Percentiles rank a stretch among this genome's conserved stretches.
These are phyloP conservation scores for Boletellus sp. DNA, from an alignment of 768 basidiomycete genomes.

Conservation along the genomic window DNA sequence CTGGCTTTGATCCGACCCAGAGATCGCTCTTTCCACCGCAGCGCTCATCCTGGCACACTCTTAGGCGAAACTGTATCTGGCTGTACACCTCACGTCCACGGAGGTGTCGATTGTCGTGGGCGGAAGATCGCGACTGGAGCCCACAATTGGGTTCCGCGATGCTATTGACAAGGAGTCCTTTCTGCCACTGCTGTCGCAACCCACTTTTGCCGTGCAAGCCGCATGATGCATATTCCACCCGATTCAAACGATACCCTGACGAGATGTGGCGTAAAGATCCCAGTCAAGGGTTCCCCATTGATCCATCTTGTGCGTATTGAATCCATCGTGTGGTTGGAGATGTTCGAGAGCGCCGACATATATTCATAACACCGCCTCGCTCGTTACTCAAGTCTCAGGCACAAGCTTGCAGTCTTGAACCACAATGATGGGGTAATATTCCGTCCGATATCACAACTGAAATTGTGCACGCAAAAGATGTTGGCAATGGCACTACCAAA, in stretches of 20 bases:
- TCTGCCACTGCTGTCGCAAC: conserved; percentile 13
- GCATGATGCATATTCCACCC: conserved; percentile 9
- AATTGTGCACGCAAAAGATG: conserved; percentile 16
- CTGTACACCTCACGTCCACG: conserved; percentile 6
- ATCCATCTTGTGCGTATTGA: conserved; percentile 8
- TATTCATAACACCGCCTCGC: conserved; percentile 11
- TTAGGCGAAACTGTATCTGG: conserved; percentile 10
- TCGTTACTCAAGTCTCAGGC: conserved; percentile 1
- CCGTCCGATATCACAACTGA: conserved; percentile 16
- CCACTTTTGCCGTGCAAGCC: conserved; percentile 11
- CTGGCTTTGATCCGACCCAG: conserved; percentile 27
- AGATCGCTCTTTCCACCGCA: conserved; percentile 15
- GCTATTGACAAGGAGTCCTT: conserved; percentile 2
- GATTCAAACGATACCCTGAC: conserved; percentile 1
- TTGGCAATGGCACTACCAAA: neutral
- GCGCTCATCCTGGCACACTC: conserved; percentile 7
- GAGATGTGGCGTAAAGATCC: conserved; percentile 25
- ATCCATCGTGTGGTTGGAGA: conserved; percentile 7
- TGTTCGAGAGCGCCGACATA: conserved; percentile 3
- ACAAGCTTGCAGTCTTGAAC: conserved; percentile 4
- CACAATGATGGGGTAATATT: conserved; percentile 7
- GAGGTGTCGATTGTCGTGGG: conserved; percentile 8
- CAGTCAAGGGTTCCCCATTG: conserved; percentile 1
- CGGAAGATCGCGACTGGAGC: conserved; percentile 13
- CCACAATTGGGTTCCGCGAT: conserved; percentile 6